Conservation (phyloP, 2,329 filamentous ascomycete genomes). For the Arachnomyces sp. region DNA sequence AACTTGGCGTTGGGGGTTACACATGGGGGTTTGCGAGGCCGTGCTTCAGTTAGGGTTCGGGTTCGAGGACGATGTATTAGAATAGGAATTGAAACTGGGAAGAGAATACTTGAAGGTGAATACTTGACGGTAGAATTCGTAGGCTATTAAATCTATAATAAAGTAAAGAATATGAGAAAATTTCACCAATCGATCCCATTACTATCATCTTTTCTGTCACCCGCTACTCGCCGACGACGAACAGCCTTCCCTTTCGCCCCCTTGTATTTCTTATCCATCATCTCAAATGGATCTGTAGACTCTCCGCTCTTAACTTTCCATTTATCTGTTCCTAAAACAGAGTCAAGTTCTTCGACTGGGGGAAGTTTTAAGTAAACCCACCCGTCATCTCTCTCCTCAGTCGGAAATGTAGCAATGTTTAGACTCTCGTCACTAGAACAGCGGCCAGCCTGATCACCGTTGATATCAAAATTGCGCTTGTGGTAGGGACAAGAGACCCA, state of each 20-base stretch:
- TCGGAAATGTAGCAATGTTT: slow-evolving; percentile 73
- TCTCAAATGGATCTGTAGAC: slow-evolving; percentile 46
- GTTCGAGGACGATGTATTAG: too few species aligned
- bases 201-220: slow-evolving; percentile 12
- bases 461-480: slow-evolving; percentile 80
- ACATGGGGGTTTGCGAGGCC: too few species aligned
- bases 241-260: slow-evolving; percentile 44
- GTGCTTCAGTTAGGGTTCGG: too few species aligned
- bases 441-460: slow-evolving; percentile 54
- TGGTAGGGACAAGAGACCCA: slow-evolving; percentile 84
- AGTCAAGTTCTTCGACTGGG: slow-evolving; percentile 70
- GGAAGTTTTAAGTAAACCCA: slow-evolving; percentile 74
- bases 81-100: too few species aligned
- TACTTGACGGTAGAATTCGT: too few species aligned
- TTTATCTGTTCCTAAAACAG: slow-evolving; percentile 64
- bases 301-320: slow-evolving; percentile 74
- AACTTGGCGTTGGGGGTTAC: too few species aligned
- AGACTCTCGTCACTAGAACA: slow-evolving; percentile 67
- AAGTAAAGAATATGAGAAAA: not conserved
- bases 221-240: slow-evolving; percentile 14
- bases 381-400: slow-evolving; percentile 66
- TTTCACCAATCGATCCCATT: slow-evolving; percentile 29
- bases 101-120: too few species aligned
- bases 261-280: slow-evolving; percentile 49
- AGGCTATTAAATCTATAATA: not conserved